phyloP scores from a whole-genome alignment of 768 basidiomycete genomes.

The Neoboletus magnificus region DNA sequence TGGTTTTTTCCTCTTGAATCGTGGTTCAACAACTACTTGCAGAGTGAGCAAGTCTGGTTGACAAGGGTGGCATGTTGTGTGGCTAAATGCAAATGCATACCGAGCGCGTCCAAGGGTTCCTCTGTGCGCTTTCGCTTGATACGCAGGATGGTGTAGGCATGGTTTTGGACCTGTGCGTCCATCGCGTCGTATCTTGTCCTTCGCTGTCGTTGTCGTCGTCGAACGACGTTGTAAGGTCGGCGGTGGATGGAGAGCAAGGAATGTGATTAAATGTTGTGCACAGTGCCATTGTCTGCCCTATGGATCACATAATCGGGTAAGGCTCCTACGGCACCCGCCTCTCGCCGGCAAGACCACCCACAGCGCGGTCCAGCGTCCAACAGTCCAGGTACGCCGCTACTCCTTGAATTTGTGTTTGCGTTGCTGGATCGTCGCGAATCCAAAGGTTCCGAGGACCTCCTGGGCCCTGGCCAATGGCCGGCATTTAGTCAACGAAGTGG shows the following conservation, averaged over 20 bases:
- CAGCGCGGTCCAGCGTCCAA: not conserved
- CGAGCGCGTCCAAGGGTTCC: constrained; percentile 78
- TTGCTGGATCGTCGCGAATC: not conserved
- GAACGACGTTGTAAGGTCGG: not conserved
- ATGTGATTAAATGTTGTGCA: not conserved
- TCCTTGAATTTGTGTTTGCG: not conserved
- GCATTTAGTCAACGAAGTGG: not conserved
- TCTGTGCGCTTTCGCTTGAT: constrained; percentile 83
- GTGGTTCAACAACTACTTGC: constrained; percentile 58
- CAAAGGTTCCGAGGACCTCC: not conserved
- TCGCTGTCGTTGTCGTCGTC: not conserved
- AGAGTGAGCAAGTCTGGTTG: constrained; percentile 13
- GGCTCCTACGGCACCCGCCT: not conserved
- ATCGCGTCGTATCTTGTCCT: constrained; percentile 10
- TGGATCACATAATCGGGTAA: constrained; percentile 13
- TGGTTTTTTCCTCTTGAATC: constrained; percentile 58
- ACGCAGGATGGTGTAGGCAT: constrained; percentile 67
- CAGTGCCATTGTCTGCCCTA: no score
- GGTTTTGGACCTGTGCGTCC: constrained; percentile 25
- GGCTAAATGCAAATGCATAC: constrained; percentile 38
- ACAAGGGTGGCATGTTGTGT: constrained; percentile 10
- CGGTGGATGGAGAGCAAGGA: not conserved
- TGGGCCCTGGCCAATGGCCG: not conserved
- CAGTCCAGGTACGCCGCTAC: not conserved
- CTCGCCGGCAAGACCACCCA: no score